Conservation (phyloP, 768 basidiomycete genomes). For the Mrakia blollopis region DNA sequence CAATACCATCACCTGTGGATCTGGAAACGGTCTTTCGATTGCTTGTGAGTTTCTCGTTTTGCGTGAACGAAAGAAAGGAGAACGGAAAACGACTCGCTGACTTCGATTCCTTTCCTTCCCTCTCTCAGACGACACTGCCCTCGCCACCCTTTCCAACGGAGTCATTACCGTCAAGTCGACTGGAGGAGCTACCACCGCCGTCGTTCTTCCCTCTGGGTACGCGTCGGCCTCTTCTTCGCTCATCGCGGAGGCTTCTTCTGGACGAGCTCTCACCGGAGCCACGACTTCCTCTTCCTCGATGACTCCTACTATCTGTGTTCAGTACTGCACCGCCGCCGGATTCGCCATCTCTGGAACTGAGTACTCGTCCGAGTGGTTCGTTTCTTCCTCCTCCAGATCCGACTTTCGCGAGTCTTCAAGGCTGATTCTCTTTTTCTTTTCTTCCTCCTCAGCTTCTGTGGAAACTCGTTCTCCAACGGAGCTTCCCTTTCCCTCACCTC, state of each 20-base stretch:
- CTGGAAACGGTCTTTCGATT: conserved; percentile 32
- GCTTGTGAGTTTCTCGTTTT: conserved; percentile 13
- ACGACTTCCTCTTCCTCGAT: conserved; percentile 32
- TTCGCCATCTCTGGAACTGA: conserved; percentile 36
- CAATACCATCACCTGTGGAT: conserved; percentile 12
- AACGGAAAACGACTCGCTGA: too few relatives aligned
- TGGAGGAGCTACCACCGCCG: neutral
- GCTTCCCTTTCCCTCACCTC: neutral
- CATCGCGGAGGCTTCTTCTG: conserved; percentile 16
- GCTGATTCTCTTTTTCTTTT: neutral
- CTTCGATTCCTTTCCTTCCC: neutral
- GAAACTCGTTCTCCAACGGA: conserved; percentile 11
- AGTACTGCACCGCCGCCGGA: conserved; percentile 35
- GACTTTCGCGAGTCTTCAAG: neutral
- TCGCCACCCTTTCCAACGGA: neutral
- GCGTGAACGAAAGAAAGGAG: too few relatives aligned
- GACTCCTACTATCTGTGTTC: conserved; percentile 36
- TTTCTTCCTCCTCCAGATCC: neutral
- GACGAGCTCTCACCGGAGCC: conserved; percentile 37
- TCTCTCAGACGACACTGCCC: conserved; percentile 7
- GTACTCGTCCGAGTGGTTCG: conserved; percentile 34
- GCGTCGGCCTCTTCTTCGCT: neutral
- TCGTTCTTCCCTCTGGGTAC: conserved; percentile 1
- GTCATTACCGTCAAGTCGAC: conserved; percentile 1
- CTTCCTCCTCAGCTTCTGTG: neutral